Percentiles rank a stretch among this genome's conserved stretches.
phyloP scores from a whole-genome alignment of 1,284 basidiomycete genomes.

The Leccinum subfulvum region DNA sequence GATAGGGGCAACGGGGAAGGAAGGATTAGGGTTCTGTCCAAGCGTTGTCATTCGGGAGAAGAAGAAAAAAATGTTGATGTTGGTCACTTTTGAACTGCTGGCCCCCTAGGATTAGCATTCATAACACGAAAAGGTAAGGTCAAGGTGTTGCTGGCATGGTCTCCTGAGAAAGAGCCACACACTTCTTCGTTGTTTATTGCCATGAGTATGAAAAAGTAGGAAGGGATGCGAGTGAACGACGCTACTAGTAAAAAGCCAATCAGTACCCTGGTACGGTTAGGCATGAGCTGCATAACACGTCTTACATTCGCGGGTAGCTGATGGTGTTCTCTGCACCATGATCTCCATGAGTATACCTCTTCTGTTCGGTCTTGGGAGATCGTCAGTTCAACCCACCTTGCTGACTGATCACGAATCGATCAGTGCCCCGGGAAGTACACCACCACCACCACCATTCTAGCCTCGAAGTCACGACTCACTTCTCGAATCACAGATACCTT shows the following conservation, averaged over 20 bases:
- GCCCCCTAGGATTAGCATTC: background rate
- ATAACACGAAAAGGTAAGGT: background rate
- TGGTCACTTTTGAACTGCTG: background rate
- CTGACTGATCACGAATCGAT: background rate
- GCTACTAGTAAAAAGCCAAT: background rate
- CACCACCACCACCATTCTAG: slow-evolving; percentile 5
- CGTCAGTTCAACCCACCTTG: slow-evolving; percentile 2
- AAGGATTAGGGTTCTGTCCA: background rate
- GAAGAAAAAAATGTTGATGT: background rate
- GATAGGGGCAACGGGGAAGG: background rate
- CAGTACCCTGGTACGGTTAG: background rate
- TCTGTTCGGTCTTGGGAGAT: background rate
- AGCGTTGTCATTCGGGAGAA: background rate
- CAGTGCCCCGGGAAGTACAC: background rate
- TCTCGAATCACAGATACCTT: slow-evolving; percentile 15
- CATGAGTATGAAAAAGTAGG: background rate
- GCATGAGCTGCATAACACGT: background rate
- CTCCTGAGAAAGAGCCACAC: background rate
- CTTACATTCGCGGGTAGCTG: slow-evolving; percentile 1
- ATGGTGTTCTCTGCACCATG: background rate
- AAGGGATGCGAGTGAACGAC: background rate
- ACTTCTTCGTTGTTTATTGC: background rate
- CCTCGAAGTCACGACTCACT: background rate
- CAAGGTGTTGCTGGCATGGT: background rate
- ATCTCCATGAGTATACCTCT: background rate